Base-by-base conservation (phyloP, 257 asterid species). In the Orobanche coerulescens region DNA sequence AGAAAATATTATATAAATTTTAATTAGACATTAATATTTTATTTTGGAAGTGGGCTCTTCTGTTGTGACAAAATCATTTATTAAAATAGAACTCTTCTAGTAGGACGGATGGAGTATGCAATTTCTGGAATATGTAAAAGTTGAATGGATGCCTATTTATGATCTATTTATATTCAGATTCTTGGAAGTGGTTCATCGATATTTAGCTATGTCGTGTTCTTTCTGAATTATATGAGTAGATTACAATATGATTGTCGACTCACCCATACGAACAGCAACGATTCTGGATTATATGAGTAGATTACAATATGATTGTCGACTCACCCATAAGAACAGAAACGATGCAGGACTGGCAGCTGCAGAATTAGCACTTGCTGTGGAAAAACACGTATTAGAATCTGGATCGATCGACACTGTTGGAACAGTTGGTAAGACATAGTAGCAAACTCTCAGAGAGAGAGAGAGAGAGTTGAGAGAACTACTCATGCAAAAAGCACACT, bases 261-360 rank as follows among this genome's bases (percentile, higher is more conserved):
- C 59, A 22, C 33, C 15, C 33, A 34, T 36, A 31, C 58, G n/a
- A n/a, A n/a, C n/a, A n/a, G n/a, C n/a, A n/a, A n/a, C n/a, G n/a
- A n/a, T 10, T 39, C 36, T 50, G 22, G 43, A 31, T n/a, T 20
- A 39, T 34, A 43, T 13, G 34, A 63, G 30, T 63, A 4, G 23
- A 46, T 63, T 2, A 56, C 33, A 4, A 54, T 46, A 15, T 36
- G 44, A 31, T 65, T 49, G 10, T 22, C 63, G 24, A 13, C 30
- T 64, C 59, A 22, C 33, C 15, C 33, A 34, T 36, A 31, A 61
- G 68, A 33, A 58, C 84, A 92, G 98, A 74, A 86, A 88, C 34
- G 97, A 92, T 52, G 97, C 97, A 2, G 98, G 98, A 49, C 75
- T 92, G 56, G 97, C 98, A 58, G 98, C 98, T 60, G 97, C 98